Evolutionary conservation across 2,329 filamentous ascomycete genomes (phyloP), one percentile per base, ranked within the genome.

Genomic region (Verticillium longisporum): DNA sequence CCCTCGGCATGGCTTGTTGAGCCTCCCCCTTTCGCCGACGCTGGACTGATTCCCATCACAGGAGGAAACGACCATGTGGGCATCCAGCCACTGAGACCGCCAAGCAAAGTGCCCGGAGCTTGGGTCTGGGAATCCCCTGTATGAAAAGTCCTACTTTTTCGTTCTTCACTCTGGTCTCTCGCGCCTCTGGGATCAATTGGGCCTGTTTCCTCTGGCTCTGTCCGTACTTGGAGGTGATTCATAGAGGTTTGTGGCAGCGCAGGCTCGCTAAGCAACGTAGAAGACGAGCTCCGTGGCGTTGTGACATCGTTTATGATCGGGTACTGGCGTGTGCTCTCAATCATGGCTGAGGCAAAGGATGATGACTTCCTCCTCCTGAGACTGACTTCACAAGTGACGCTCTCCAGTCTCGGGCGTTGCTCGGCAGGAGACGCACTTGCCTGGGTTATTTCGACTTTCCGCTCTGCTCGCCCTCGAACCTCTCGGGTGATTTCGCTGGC

Each of bases 191-290:
- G 34, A n/a, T 33, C 36, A 55, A 66, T 70, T 62, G 67, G 68
- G 11, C 58, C 64, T 1, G 63, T 63, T 7, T 68, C 67, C 34
- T 71, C 70, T 7, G 71, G 67, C 6, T 71, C 68, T 9, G 75
- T 72, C 62, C 78, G 75, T 15, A 81, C 79, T 61, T 81, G 76
- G 1, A 84, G 72, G 59, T 82, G 77, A 60, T 75, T 82, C 33
- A 72, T 80, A 0, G 83, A 86, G 1, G 82, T 85, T 65, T 84
- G 81, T 1, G 85, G 83, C 18, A 78, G 69, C n/a, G 84, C 83
- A 4, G 81, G 84, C 59, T 83, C 78, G 65, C 85, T 79, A 6
- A 85, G 72, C 11, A 88, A 74, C 18, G 75, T 76, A 1, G 74
- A 72, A 6, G 76, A 71, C 1, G 77, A 74, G 3, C 66, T 67